A percentile compares a stretch with the other conserved stretches of the same genome.
These are phyloP conservation scores for Puccinia coronata DNA, from an alignment of 1,284 basidiomycete species.

Conservation along the genomic window DNA sequence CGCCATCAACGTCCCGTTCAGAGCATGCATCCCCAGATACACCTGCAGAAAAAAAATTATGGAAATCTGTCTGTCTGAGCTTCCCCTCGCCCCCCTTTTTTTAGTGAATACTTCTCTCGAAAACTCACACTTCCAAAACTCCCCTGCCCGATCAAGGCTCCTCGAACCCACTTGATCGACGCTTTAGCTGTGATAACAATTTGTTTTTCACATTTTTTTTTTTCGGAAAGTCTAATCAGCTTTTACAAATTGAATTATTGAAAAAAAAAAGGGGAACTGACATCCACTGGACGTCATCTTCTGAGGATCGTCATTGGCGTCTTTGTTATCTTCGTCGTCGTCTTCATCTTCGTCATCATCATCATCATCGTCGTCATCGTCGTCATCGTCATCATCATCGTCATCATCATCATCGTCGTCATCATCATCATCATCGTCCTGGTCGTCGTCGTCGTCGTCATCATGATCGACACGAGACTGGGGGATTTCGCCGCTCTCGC, in stretches of 20 bases:
- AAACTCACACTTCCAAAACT: constrained; percentile 84
- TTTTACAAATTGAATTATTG: too few species aligned
- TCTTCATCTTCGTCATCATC: constrained; percentile 54
- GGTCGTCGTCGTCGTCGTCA: constrained; percentile 58
- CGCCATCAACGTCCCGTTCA: constrained; percentile 91
- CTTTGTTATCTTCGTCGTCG: constrained; percentile 51
- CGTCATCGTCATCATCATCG: constrained; percentile 53
- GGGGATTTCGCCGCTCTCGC: not conserved
- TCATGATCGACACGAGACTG: constrained; percentile 51
- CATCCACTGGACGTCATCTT: constrained; percentile 68
- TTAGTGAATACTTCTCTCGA: not conserved
- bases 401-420: constrained; percentile 56
- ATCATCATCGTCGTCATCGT: constrained; percentile 55
- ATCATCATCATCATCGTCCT: constrained; percentile 59
- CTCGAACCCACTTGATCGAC: constrained; percentile 97
- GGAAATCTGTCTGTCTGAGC: too few species aligned
- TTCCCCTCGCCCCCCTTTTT: too few species aligned
- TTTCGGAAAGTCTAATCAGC: too few species aligned
- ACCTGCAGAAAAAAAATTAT: too few species aligned
- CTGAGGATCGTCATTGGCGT: constrained; percentile 60
- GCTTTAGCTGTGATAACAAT: too few species aligned
- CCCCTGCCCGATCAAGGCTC: constrained; percentile 93
- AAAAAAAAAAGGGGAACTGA: constrained; percentile 59
- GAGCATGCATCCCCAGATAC: constrained; percentile 92
- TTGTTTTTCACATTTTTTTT: too few species aligned